Percentiles rank a stretch among this genome's conserved stretches.
phyloP scores from a whole-genome alignment of 192 early-diverging fungal genomes.

The Pilobolus umbonatus region DNA sequence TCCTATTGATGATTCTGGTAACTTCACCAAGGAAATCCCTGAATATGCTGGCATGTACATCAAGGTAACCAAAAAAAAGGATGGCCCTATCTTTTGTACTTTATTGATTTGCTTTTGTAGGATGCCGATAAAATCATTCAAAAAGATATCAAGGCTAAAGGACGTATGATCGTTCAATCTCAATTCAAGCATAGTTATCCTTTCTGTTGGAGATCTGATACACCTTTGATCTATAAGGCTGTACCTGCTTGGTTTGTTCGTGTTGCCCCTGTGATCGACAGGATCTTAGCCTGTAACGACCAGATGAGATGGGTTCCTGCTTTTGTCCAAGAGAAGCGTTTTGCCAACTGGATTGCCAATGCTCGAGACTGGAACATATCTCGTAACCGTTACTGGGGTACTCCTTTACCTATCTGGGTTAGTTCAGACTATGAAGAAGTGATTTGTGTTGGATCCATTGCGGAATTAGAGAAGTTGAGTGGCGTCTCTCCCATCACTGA shows the following conservation, averaged over 20 bases:
- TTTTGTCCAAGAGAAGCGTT: constrained; percentile 95
- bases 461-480: constrained; percentile 83
- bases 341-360: constrained; percentile 94
- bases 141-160: constrained; percentile 79
- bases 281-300: constrained; percentile 82
- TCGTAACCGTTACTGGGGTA: constrained; percentile 98
- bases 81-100: too few relatives aligned
- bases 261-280: constrained; percentile 77
- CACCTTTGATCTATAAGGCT: constrained; percentile 94
- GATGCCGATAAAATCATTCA: constrained; percentile 96
- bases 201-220: constrained; percentile 98
- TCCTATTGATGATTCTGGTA: constrained; percentile 85
- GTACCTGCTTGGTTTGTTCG: constrained; percentile 98
- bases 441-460: constrained; percentile 87
- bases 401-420: constrained; percentile 98
- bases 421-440: constrained; percentile 89
- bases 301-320: constrained; percentile 93
- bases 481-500: constrained; percentile 84
- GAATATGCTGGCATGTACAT: constrained; percentile 83
- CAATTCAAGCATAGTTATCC: constrained; percentile 92
- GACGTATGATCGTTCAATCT: constrained; percentile 86
- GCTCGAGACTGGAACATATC: constrained; percentile 98
- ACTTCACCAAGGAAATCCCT: constrained; percentile 68
- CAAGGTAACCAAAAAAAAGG: too few relatives aligned
- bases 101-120: too few relatives aligned